phyloP scores from a whole-genome alignment of 805 yeast genomes.

The Naumovozyma baii region DNA sequence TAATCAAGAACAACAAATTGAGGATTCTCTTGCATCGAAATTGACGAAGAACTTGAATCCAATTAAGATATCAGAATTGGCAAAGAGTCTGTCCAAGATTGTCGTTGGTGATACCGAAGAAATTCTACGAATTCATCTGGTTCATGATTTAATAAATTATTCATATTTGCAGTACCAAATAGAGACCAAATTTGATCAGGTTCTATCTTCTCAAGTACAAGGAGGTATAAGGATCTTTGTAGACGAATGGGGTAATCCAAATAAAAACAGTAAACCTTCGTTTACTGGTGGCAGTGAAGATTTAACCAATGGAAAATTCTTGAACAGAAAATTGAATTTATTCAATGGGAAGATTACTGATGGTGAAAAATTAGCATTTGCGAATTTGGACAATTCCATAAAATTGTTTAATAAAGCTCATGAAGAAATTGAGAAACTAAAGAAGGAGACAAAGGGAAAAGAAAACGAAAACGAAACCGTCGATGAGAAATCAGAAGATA shows the following conservation, averaged over 20 bases:
- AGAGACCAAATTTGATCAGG: conserved; percentile 46
- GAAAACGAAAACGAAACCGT: conserved; percentile 12
- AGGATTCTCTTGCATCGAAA: conserved; percentile 13
- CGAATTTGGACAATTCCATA: conserved; percentile 73
- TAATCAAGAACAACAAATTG: conserved; percentile 29
- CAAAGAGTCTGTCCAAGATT: conserved; percentile 26
- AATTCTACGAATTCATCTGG: conserved; percentile 48
- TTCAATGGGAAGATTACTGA: conserved; percentile 70
- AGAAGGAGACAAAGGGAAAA: conserved; percentile 11
- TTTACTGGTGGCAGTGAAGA: conserved; percentile 1
- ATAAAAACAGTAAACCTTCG: conserved; percentile 8
- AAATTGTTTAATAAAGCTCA: conserved; percentile 32
- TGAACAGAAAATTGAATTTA: conserved; percentile 46
- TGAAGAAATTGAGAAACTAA: conserved; percentile 23
- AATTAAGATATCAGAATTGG: conserved; percentile 22
- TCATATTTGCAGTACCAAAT: conserved; percentile 33
- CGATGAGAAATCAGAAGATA: neutral
- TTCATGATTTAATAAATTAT: conserved; percentile 58
- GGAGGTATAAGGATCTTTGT: conserved; percentile 61
- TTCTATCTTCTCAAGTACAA: conserved; percentile 61
- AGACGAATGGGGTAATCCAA: conserved; percentile 39
- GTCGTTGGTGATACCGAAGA: conserved; percentile 39
- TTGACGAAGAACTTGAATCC: conserved; percentile 22
- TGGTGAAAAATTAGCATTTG: conserved; percentile 81
- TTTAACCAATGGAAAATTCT: conserved; percentile 1